These are phyloP conservation scores for Kernera saxatilis DNA, from an alignment of 345 rosid species.

Conservation along the genomic window DNA sequence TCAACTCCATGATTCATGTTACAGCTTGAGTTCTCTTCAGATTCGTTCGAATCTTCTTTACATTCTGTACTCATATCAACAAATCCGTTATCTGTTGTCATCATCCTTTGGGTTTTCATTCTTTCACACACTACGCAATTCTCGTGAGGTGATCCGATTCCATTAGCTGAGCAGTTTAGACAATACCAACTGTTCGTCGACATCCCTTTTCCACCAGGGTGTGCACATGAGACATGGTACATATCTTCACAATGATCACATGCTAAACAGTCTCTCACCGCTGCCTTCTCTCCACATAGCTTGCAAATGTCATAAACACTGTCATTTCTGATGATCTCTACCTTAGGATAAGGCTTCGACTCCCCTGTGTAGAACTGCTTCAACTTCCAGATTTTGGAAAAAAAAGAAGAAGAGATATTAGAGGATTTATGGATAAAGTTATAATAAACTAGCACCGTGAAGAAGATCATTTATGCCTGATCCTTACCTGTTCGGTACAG, in stretches of 20 bases:
- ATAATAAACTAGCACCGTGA: background rate
- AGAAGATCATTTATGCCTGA: background rate
- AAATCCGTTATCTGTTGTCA: constrained; percentile 20
- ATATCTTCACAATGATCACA: constrained; percentile 88
- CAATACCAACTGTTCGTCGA: constrained; percentile 76
- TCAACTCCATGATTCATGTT: constrained; percentile 32
- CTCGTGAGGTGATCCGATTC: constrained; percentile 64
- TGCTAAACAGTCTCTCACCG: constrained; percentile 55
- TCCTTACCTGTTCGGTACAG: constrained; percentile 54
- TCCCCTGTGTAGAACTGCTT: constrained; percentile 38
- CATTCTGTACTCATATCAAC: constrained; percentile 21
- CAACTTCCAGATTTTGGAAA: constrained; percentile 14
- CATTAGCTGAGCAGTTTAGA: constrained; percentile 48
- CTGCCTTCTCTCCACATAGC: constrained; percentile 64
- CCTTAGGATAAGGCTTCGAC: constrained; percentile 37
- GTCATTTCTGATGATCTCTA: constrained; percentile 39
- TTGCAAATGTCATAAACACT: constrained; percentile 37
- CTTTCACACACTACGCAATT: constrained; percentile 70
- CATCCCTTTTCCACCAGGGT: constrained; percentile 61
- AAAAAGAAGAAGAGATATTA: background rate
- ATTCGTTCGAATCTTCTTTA: constrained; percentile 34
- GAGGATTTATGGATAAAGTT: background rate
- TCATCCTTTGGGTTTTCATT: constrained; percentile 40
- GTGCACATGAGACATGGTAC: constrained; percentile 76
- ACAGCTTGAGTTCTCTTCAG: constrained; percentile 42